Evolutionary conservation across 2,329 filamentous ascomycete species (phyloP).

Genomic region (Diplodia seriata): DNA sequence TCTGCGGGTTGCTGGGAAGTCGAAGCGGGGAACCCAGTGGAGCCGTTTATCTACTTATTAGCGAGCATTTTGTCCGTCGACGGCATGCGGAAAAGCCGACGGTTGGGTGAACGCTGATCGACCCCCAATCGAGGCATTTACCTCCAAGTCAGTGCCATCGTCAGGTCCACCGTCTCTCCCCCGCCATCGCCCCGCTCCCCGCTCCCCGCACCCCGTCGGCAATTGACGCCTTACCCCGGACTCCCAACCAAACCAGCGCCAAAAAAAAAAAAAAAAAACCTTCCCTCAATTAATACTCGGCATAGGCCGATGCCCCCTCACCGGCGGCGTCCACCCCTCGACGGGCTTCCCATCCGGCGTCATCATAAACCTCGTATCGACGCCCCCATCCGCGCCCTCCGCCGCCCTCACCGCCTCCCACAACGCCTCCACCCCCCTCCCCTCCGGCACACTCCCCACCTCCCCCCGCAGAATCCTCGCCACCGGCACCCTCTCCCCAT

Average conservation of each 20-base stretch:
- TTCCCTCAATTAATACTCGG: not conserved
- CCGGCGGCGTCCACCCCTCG: not conserved
- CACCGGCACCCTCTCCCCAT: conserved; percentile 61
- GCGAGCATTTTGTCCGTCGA: not conserved
- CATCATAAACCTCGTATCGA: not conserved
- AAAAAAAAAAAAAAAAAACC: too few relatives aligned
- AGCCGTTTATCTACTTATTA: not conserved
- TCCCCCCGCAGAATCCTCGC: not conserved
- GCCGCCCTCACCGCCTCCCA: not conserved
- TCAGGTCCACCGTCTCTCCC: not conserved
- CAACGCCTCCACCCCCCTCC: not conserved
- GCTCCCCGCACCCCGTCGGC: conserved; percentile 15
- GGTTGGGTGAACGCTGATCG: too few relatives aligned
- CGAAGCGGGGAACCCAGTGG: not conserved
- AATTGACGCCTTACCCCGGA: not conserved
- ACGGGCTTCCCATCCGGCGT: not conserved
- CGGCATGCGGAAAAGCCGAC: too few relatives aligned
- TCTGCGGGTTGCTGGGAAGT: too few relatives aligned
- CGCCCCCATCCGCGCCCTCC: not conserved
- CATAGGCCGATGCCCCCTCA: not conserved
- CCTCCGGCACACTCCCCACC: not conserved
- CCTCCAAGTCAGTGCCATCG: not conserved
- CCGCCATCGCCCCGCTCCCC: not conserved
- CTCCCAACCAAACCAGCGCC: too few relatives aligned
- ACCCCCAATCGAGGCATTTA: not conserved